These are phyloP conservation scores for Xylaria sp. DNA, from an alignment of 2,329 filamentous ascomycete genomes.

Conservation along the genomic window DNA sequence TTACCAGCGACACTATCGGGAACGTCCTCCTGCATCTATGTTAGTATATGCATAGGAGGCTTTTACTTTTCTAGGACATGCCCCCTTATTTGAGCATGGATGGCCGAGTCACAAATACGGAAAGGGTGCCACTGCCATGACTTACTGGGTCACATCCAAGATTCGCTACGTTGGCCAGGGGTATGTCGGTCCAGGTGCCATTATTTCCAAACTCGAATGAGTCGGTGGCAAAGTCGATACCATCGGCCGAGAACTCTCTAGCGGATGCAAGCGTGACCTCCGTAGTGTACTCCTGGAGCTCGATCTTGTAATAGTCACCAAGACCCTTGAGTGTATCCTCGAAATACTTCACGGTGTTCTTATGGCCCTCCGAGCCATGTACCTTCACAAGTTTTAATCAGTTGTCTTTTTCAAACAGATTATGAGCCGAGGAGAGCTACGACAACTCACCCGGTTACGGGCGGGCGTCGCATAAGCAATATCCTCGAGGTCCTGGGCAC, in stretches of 20 bases:
- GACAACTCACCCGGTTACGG: conserved; percentile 46
- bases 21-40: conserved; percentile 55
- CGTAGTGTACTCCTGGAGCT: conserved; percentile 48
- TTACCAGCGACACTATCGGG: conserved; percentile 60
- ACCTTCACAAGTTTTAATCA: conserved; percentile 37
- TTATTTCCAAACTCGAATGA: conserved; percentile 56
- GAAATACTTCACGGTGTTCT: conserved; percentile 51
- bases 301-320: conserved; percentile 50
- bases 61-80: background rate
- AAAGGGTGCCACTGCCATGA: background rate
- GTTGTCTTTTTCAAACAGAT: background rate
- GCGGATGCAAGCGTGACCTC: conserved; percentile 43
- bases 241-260: conserved; percentile 40
- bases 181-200: conserved; percentile 52
- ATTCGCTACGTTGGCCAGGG: conserved; percentile 58
- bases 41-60: conserved; percentile 22
- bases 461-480: conserved; percentile 48
- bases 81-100: background rate
- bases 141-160: conserved; percentile 59
- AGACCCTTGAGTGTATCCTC: conserved; percentile 51
- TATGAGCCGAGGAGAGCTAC: conserved; percentile 12
- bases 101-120: background rate
- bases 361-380: conserved; percentile 52
- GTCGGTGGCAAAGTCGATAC: conserved; percentile 40
- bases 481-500: conserved; percentile 47